phyloP scores from a whole-genome alignment of 371 early-diverging fungal species.

The Conidiobolus incongruus region DNA sequence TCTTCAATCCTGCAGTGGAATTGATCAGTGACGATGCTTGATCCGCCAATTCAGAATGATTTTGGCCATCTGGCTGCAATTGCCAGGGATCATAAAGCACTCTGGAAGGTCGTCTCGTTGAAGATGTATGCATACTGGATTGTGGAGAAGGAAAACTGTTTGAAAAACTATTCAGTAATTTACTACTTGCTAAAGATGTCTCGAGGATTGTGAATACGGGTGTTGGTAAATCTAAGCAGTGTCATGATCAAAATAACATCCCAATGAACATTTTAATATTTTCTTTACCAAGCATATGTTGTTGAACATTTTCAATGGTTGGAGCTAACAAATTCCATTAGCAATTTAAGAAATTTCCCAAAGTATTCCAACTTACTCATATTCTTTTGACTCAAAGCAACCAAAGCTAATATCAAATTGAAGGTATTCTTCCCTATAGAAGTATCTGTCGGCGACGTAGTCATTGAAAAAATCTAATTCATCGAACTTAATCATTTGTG shows the following conservation, averaged over 20 bases:
- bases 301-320: not conserved
- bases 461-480: no score
- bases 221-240: conserved; percentile 1
- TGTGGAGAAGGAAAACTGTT: no score
- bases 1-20: not conserved
- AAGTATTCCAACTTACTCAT: conserved; percentile 16
- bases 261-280: not conserved
- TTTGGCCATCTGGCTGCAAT: not conserved
- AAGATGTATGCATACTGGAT: no score
- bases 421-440: conserved; percentile 37
- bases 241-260: not conserved
- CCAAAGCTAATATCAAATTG: conserved; percentile 37
- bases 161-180: no score
- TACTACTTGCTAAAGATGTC: not conserved
- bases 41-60: not conserved
- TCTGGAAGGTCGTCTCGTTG: no score
- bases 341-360: not conserved
- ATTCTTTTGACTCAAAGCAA: conserved; percentile 52
- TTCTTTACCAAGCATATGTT: not conserved
- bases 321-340: not conserved
- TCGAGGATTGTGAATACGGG: not conserved
- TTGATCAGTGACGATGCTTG: not conserved
- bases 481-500: no score
- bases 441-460: not conserved
- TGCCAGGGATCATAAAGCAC: conserved; percentile 1